These are phyloP conservation scores for Fagopyrum tataricum DNA, from an alignment of 148 eudicot genomes.

Conservation along the genomic window DNA sequence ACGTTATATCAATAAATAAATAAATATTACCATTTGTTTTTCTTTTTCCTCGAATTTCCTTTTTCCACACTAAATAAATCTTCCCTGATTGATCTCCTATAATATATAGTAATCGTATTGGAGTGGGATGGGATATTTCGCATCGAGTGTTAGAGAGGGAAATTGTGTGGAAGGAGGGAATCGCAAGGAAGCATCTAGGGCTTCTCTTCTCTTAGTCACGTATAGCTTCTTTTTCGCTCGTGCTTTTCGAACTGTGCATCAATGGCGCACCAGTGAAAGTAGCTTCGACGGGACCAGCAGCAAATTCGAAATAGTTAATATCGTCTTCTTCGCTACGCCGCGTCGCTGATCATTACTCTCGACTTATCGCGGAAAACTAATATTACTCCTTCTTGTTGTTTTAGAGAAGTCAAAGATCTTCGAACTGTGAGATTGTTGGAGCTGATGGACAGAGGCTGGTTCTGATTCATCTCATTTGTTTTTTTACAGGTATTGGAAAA, in stretches of 20 bases:
- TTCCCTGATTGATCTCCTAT: background rate
- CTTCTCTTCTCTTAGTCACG: background rate
- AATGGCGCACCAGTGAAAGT: constrained; percentile 1
- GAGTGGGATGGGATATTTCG: background rate
- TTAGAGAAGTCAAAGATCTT: background rate
- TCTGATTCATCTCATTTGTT: background rate
- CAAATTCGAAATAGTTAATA: background rate
- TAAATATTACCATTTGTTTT: too few species aligned
- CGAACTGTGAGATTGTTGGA: background rate
- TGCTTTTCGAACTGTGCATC: background rate
- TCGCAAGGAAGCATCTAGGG: background rate
- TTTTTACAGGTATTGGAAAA: background rate
- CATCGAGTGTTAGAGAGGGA: constrained; percentile 6
- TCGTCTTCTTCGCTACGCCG: background rate
- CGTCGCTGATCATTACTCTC: background rate
- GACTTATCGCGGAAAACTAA: background rate
- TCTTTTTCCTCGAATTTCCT: background rate
- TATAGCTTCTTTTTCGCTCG: background rate
- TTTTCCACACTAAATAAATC: background rate
- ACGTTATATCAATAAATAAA: too few species aligned
- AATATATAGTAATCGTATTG: background rate
- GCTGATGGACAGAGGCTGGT: background rate
- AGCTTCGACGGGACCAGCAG: background rate
- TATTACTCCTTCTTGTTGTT: background rate
- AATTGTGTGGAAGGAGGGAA: constrained; percentile 8